Conservation (phyloP, 768 basidiomycete genomes). For the Termitomyces eurrhizus region DNA sequence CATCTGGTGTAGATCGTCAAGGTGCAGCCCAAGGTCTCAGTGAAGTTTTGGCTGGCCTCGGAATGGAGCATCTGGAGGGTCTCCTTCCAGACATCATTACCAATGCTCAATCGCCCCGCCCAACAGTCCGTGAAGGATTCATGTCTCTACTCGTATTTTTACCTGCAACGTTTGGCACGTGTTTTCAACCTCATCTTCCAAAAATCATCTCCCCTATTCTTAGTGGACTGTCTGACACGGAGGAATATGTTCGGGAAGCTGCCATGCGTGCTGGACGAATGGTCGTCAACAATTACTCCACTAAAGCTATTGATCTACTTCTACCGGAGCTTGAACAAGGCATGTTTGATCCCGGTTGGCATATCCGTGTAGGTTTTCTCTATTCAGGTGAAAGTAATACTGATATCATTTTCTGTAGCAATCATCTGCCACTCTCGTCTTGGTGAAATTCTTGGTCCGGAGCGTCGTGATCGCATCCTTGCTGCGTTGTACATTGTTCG, state of each 20-base stretch:
- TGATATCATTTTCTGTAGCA: slow-evolving; percentile 46
- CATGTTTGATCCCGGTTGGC: slow-evolving; percentile 94
- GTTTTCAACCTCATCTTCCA: slow-evolving; percentile 94
- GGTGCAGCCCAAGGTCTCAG: slow-evolving; percentile 97
- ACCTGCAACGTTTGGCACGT: slow-evolving; percentile 92
- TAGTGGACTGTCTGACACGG: slow-evolving; percentile 84
- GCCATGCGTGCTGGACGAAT: slow-evolving; percentile 99
- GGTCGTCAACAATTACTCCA: slow-evolving; percentile 94
- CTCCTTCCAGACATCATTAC: slow-evolving; percentile 91
- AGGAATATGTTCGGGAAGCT: slow-evolving; percentile 94
- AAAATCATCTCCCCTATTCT: slow-evolving; percentile 94
- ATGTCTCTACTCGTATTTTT: slow-evolving; percentile 96
- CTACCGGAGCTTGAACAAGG: slow-evolving; percentile 92
- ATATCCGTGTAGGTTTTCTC: slow-evolving; percentile 69
- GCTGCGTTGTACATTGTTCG: slow-evolving; percentile 89
- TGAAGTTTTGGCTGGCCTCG: slow-evolving; percentile 91
- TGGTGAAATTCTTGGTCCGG: slow-evolving; percentile 81
- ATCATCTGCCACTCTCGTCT: slow-evolving; percentile 95
- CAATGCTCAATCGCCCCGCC: slow-evolving; percentile 84
- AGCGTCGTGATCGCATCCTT: slow-evolving; percentile 87
- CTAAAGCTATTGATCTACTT: slow-evolving; percentile 86
- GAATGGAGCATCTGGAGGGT: slow-evolving; percentile 96
- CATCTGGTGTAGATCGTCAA: slow-evolving; percentile 94
- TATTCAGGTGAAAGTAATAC: not conserved
- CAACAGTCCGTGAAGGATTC: slow-evolving; percentile 95